A percentile compares a stretch with the other conserved stretches of the same genome.
phyloP scores from a whole-genome alignment of 768 basidiomycete species.

The Leucocoprinus sp. region DNA sequence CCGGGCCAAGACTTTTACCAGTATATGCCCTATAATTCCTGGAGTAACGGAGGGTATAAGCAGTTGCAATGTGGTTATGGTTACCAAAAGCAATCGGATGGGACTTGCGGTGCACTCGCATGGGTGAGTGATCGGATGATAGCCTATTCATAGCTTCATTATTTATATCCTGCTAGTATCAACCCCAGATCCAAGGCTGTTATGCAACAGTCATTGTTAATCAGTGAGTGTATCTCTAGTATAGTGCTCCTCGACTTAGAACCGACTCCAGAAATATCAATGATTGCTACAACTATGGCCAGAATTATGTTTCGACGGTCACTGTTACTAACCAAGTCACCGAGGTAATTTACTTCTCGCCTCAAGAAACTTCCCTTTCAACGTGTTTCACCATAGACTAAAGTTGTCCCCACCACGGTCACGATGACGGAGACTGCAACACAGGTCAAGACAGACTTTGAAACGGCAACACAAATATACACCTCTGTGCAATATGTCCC shows the following conservation, averaged over 20 bases:
- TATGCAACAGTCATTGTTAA: constrained; percentile 61
- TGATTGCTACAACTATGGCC: constrained; percentile 13
- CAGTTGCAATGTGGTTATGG: constrained; percentile 67
- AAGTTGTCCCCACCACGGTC: constrained; percentile 36
- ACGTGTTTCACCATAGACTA: constrained; percentile 14
- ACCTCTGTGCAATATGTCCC: constrained; percentile 49
- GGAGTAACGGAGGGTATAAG: constrained; percentile 56
- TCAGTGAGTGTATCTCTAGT: constrained; percentile 17
- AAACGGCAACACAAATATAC: constrained; percentile 34
- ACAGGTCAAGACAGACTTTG: constrained; percentile 30
- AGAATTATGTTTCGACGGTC: constrained; percentile 16
- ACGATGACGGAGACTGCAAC: constrained; percentile 34
- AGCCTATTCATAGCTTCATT: background rate
- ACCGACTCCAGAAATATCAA: constrained; percentile 12
- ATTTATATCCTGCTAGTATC: constrained; percentile 24
- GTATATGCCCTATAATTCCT: constrained; percentile 51
- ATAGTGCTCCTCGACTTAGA: constrained; percentile 4
- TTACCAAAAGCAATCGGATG: constrained; percentile 46
- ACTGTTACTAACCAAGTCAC: constrained; percentile 28
- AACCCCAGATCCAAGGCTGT: constrained; percentile 37
- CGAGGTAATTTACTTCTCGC: constrained; percentile 20
- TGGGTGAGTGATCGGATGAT: constrained; percentile 40
- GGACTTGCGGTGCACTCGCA: constrained; percentile 42
- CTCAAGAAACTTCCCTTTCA: background rate
- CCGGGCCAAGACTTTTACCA: constrained; percentile 33